Conservation (phyloP, 139 green algal species). For the Chlorokybus atmophyticus region DNA sequence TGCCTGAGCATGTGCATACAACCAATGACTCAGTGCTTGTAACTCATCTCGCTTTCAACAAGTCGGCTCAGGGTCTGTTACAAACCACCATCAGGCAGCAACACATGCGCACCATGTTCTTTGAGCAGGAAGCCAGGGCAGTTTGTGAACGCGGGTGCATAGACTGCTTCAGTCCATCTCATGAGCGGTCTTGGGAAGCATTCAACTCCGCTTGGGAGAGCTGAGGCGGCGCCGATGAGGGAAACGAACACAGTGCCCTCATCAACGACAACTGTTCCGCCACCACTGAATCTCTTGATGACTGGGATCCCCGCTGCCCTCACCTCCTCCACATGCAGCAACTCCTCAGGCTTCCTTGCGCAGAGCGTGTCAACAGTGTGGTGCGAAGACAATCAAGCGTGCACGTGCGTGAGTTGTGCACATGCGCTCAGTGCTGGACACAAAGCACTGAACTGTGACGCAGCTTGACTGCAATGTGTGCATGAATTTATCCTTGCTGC, state of each 20-base stretch:
- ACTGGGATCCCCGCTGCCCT: conserved; percentile 36
- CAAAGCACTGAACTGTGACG: no score
- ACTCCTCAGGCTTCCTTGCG: conserved; percentile 61
- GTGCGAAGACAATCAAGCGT: no score
- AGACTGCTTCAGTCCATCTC: conserved; percentile 72
- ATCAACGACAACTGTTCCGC: conserved; percentile 93
- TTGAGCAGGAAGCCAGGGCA: conserved; percentile 8
- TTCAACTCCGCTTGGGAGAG: conserved; percentile 39
- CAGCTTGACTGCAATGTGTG: no score
- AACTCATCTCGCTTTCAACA: no score
- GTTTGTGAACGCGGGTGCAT: conserved; percentile 45
- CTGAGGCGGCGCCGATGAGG: conserved; percentile 25
- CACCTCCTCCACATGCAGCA: conserved; percentile 50
- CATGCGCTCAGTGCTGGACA: no score
- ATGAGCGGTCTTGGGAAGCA: conserved; percentile 78
- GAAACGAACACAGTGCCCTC: conserved; percentile 60
- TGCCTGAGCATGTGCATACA: no score
- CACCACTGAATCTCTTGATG: conserved; percentile 81
- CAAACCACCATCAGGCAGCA: no score
- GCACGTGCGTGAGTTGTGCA: no score
- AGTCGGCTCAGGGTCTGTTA: no score
- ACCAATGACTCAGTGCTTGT: no score
- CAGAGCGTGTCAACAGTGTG: no score
- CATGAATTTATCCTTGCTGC: no score
- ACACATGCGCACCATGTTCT: conserved; percentile 27